Conservation (phyloP, 306 rosid genomes). For the Notholithocarpus densiflorus region DNA sequence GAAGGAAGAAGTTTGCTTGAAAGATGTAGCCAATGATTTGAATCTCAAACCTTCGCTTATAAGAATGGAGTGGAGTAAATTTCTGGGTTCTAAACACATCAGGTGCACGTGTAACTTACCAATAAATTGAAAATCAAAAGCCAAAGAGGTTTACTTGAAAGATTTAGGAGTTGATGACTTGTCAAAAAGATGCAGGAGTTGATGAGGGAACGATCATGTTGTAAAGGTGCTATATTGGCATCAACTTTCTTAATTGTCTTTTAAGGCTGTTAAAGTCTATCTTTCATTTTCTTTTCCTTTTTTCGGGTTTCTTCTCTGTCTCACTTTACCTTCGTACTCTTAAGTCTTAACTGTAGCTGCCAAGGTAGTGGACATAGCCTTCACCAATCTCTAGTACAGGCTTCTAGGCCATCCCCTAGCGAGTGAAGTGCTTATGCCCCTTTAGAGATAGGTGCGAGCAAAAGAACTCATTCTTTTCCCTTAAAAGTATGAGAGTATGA, state of each 20-base stretch:
- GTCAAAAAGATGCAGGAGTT: background rate
- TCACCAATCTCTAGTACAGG: background rate
- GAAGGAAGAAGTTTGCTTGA: background rate
- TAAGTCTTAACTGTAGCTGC: background rate
- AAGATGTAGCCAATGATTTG: background rate
- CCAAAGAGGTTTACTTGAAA: background rate
- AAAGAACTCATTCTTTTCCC: too few relatives aligned
- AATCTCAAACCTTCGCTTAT: background rate
- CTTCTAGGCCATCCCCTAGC: background rate
- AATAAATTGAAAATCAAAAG: background rate
- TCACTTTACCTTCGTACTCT: background rate
- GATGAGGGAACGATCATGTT: background rate
- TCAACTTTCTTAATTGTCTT: background rate
- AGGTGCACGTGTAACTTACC: background rate
- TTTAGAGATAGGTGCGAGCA: too few relatives aligned
- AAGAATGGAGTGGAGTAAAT: background rate
- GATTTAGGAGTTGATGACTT: too few relatives aligned
- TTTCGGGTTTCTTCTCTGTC: background rate
- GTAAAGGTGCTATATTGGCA: background rate
- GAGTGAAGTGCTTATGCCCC: too few relatives aligned
- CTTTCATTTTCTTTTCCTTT: background rate
- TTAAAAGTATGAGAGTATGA: background rate
- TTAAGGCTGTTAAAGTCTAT: background rate
- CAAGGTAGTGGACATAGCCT: background rate
- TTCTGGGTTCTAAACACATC: background rate